Base-by-base conservation (phyloP, 257 asterid genomes). In the Gentiana straminea region DNA sequence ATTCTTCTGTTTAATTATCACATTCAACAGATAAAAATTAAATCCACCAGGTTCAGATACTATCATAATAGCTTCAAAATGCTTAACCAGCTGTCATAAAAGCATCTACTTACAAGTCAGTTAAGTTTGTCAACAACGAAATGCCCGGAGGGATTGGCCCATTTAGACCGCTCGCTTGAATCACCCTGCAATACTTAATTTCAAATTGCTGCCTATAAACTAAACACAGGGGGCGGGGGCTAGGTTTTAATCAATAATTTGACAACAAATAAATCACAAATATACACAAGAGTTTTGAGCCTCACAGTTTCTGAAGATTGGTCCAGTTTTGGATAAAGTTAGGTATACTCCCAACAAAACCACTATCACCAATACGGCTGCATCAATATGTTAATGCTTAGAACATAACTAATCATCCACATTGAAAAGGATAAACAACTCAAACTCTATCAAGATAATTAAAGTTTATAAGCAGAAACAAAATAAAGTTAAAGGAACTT, bases 131-230 rank as follows among this genome's bases (percentile, higher is more conserved):
- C 41, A 86, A 64, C 70, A 77, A 69, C 59, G 73, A 77, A 69
- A 86, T 67, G 44, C 82, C 71, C 13, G 72, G 9, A 64, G 93
- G 95, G 58, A 86, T 74, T 33, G 93, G 93, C 8, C 89, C 95
- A 1, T 59, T 32, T 58, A 86, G 63, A 70, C 95, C 93, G 61
- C 93, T 83, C 15, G 64, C 95, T 72, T 80, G 95, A 59, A 83
- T 79, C 33, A 13, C 57, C 35, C 95, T 83, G 81, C 13, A 57
- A 74, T 49, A 52, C 50, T 35, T 54, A 36, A 55, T 48, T 38
- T 38, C 52, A 84, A 54, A 64, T 88, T 88, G 60, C 84, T 81
- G 11, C 63, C 91, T 65, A 15, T 15, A 15, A 15, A 15, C 24
- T 15, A 15, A 15, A 15, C 24, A 15, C 24, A 15, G 24, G 24